These are phyloP conservation scores for Schizosaccharomyces cryophilus DNA, from an alignment of 805 yeast genomes.

Conservation along the genomic window DNA sequence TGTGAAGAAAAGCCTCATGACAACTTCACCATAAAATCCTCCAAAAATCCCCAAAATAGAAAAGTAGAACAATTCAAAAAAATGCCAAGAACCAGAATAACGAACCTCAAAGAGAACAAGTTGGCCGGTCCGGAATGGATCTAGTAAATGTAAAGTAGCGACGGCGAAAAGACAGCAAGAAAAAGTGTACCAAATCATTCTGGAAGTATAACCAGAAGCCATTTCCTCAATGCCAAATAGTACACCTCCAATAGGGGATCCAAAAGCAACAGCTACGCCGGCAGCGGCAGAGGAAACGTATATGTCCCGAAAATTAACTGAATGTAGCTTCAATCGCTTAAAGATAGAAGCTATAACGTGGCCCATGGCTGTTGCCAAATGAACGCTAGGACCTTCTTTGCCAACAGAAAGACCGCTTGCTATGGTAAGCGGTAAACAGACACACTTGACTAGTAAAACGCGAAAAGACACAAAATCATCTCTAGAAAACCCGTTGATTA, in stretches of 20 bases:
- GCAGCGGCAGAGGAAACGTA: slow-evolving; percentile 78
- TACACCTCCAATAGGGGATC: slow-evolving; percentile 91
- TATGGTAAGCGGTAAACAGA: slow-evolving; percentile 71
- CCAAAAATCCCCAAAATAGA: slow-evolving; percentile 69
- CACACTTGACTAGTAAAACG: slow-evolving; percentile 50
- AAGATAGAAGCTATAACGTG: slow-evolving; percentile 40
- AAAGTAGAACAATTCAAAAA: slow-evolving; percentile 61
- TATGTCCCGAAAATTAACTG: slow-evolving; percentile 24
- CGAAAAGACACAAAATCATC: slow-evolving; percentile 49
- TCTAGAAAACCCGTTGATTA: slow-evolving; percentile 69
- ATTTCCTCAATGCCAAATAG: slow-evolving; percentile 74
- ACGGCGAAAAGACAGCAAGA: slow-evolving; percentile 80
- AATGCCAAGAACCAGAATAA: slow-evolving; percentile 68
- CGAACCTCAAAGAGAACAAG: slow-evolving; percentile 79
- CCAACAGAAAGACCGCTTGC: slow-evolving; percentile 87
- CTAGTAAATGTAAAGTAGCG: slow-evolving; percentile 26
- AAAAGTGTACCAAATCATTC: slow-evolving; percentile 17
- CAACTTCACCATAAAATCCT: slow-evolving; percentile 64
- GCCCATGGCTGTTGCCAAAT: slow-evolving; percentile 93
- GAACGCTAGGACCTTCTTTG: slow-evolving; percentile 95
- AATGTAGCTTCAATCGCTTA: slow-evolving; percentile 15
- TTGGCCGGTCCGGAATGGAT: slow-evolving; percentile 89
- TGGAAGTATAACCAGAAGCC: slow-evolving; percentile 35
- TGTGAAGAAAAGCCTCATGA: slow-evolving; percentile 48
- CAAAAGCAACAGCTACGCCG: slow-evolving; percentile 97